Base-by-base conservation (phyloP, 441 rosid species). In the Erysimum cheiri region DNA sequence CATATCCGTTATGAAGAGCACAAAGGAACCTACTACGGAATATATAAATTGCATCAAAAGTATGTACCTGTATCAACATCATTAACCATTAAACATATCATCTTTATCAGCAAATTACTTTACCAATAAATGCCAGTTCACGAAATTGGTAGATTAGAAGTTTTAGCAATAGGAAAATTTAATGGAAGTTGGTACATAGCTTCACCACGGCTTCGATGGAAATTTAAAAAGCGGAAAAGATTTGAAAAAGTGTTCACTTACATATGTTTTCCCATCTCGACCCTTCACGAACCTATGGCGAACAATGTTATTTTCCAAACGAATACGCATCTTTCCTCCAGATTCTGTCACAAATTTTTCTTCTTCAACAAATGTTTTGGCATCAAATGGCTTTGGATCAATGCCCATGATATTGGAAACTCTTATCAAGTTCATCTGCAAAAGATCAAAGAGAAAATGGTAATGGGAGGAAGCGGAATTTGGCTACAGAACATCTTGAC, bases 331-430 rank as follows among this genome's bases (percentile, higher is more conserved):
- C 75, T 82, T 82, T 19, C 88, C 74, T 77, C 88, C 97, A 81
- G 96, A 80, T 80, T 92, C 96, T 33, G 95, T 82, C 74, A 89
- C 93, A 78, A 88, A 85, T 56, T 82, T 88, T 78, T 89, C 90
- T 80, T 92, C 99, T 80, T 92, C 99, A 66, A 87, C 97, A 44
- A 85, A 92, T 4, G 96, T 87, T 86, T 90, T 95, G 22, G 95
- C 88, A 83, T 92, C 96, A 80, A 95, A 95, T 69, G 92, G 89
- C 63, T 85, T 88, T 59, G 87, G 92, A 61, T 95, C 99, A 69
- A 95, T 87, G 54, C 99, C 98, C 99, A 95, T 95, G 57, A 95
- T 95, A 70, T 95, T 95, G 39, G 98, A 95, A 77, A 92, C 95
- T 84, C 84, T 95, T 64, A 95, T 86, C 86, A 90, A 78, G 77